Base-by-base conservation (phyloP, 2,329 filamentous ascomycete genomes). In the Penicillium janthinellum region DNA sequence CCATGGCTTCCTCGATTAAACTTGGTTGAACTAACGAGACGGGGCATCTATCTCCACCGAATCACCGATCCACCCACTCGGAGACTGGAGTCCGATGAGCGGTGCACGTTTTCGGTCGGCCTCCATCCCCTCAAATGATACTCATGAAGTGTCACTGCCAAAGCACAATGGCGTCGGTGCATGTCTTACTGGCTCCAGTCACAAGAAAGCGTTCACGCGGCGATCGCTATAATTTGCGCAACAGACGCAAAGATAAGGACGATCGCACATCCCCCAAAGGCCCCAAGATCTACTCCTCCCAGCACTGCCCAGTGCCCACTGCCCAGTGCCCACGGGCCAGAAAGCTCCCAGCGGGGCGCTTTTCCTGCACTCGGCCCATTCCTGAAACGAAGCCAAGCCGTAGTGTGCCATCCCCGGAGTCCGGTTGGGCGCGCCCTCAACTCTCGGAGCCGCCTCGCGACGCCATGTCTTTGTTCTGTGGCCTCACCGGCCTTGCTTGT, bases 301-400 rank as follows among this genome's bases (percentile, higher is more conserved):
- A 50, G 48, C 48, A 50, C 31, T 50, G 31, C 48, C 48, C 48
- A n/a, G n/a, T n/a, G n/a, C n/a, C n/a, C n/a, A n/a, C n/a, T n/a
- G n/a, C n/a, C n/a, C n/a, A n/a, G n/a, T 50, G 31, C 48, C 48
- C 34, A n/a, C 48, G 20, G 41, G 31, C 28, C n/a, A 14, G n/a
- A 22, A 11, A 48, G 15, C 25, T 47, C 42, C 11, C 37, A 17
- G 22, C 25, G 14, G 38, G 49, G 28, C 25, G 5, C 38, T 12
- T 20, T 11, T 11, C 20, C 48, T 62, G 61, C 61, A 57, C 37
- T 34, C 54, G 38, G 52, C 59, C 39, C 52, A 62, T 62, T 64
- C 57, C 54, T 50, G 54, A 53, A 8, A 28, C 28, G 34, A 52
- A 44, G 55, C 63, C 57, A 59, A 60, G 54, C 49, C 56, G 15